Conservation (phyloP, 805 yeast species). For the Myxozyma kluyveri region DNA sequence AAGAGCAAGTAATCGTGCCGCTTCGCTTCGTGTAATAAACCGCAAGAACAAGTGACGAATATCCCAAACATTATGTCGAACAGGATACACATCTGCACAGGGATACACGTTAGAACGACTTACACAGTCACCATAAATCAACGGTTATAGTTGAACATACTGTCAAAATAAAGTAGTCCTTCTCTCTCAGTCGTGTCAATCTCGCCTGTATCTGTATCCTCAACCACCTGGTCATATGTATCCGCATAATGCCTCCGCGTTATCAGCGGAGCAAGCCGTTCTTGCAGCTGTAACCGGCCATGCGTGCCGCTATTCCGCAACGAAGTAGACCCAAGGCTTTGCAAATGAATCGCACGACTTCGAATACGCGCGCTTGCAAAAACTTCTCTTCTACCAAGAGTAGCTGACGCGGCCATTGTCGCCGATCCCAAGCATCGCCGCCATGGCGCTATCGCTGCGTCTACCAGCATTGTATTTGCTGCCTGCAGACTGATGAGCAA, state of each 20-base stretch:
- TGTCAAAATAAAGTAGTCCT: slow-evolving; percentile 31
- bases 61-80: slow-evolving; percentile 22
- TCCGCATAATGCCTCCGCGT: neutral
- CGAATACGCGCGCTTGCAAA: too few species aligned
- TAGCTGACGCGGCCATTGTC: too few species aligned
- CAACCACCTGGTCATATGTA: slow-evolving; percentile 10
- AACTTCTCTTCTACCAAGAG: too few species aligned
- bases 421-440: too few species aligned
- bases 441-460: too few species aligned
- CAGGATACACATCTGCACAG: slow-evolving; percentile 19
- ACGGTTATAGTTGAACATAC: slow-evolving; percentile 12
- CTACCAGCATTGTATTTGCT: too few species aligned
- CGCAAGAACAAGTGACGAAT: slow-evolving; percentile 16
- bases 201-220: slow-evolving; percentile 24
- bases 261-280: too few species aligned
- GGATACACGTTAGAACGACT: slow-evolving; percentile 1
- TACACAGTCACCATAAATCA: neutral
- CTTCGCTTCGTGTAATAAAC: slow-evolving; percentile 6
- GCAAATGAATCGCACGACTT: too few species aligned
- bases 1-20: slow-evolving; percentile 16
- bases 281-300: too few species aligned
- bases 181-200: slow-evolving; percentile 21
- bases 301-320: too few species aligned
- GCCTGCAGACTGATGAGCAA: too few species aligned
- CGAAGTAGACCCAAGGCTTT: too few species aligned